Conservation (phyloP, 768 basidiomycete species). For the Phlegmacium glaucopus region DNA sequence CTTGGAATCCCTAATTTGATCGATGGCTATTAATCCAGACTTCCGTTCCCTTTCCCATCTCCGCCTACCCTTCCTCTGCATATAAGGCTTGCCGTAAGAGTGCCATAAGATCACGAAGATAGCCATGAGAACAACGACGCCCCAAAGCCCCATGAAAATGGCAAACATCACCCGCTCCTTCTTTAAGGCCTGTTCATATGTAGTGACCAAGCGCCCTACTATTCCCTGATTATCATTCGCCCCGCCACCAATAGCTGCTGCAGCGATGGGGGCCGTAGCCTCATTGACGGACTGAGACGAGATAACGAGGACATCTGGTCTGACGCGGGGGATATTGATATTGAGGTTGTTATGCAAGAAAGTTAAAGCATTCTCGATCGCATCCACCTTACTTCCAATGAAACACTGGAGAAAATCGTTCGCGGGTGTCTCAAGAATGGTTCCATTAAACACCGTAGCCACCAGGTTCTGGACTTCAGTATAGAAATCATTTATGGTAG, state of each 20-base stretch:
- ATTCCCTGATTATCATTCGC: slow-evolving; percentile 53
- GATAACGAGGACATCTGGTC: slow-evolving; percentile 71
- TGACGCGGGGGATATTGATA: slow-evolving; percentile 76
- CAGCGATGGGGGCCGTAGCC: slow-evolving; percentile 73
- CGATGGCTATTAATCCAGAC: slow-evolving; percentile 41
- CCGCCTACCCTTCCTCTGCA: slow-evolving; percentile 45
- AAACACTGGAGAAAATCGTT: slow-evolving; percentile 88
- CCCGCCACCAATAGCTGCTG: slow-evolving; percentile 71
- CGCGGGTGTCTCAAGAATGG: slow-evolving; percentile 75
- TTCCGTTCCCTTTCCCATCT: slow-evolving; percentile 53
- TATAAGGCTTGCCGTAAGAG: slow-evolving; percentile 48
- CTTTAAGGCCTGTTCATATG: slow-evolving; percentile 69
- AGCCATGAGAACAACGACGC: slow-evolving; percentile 78
- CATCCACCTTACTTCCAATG: slow-evolving; percentile 87
- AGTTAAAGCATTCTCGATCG: slow-evolving; percentile 83
- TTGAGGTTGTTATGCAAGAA: slow-evolving; percentile 88
- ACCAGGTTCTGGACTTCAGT: slow-evolving; percentile 78
- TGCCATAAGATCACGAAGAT: slow-evolving; percentile 70
- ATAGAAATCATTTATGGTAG: slow-evolving; percentile 85
- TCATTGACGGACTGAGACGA: slow-evolving; percentile 71
- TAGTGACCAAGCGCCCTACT: slow-evolving; percentile 66
- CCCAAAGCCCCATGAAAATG: slow-evolving; percentile 84
- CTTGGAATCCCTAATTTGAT: slow-evolving; percentile 26
- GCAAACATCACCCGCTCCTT: slow-evolving; percentile 83
- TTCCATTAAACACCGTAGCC: slow-evolving; percentile 76